These are phyloP conservation scores for Bruguiera sexangula DNA, from an alignment of 345 rosid species.

Conservation along the genomic window DNA sequence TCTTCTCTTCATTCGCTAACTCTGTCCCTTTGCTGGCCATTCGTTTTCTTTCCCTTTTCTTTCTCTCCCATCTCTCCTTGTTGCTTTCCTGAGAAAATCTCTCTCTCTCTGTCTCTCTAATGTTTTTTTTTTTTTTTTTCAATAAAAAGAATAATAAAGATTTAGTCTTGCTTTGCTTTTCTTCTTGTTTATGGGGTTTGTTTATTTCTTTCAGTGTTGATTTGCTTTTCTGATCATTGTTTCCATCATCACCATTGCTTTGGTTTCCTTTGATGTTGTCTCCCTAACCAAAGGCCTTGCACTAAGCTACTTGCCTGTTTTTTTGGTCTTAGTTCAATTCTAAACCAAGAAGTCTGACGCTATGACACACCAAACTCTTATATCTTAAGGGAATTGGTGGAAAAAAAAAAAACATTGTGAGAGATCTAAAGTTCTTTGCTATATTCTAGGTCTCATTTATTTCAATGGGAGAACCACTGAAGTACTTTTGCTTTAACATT, in stretches of 20 bases:
- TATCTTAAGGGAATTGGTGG: neutral
- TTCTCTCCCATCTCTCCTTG: neutral
- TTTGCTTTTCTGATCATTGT: neutral
- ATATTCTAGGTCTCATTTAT: conserved; percentile 14
- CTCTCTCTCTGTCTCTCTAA: neutral
- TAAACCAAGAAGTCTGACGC: neutral
- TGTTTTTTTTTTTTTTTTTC: neutral
- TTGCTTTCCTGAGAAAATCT: neutral
- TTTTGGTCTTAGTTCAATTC: neutral
- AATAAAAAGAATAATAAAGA: too few relatives aligned
- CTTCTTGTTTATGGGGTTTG: too few relatives aligned
- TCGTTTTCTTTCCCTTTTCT: conserved; percentile 12
- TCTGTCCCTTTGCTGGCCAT: conserved; percentile 23
- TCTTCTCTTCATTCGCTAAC: conserved; percentile 20
- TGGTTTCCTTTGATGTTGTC: conserved; percentile 2
- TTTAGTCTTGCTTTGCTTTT: too few relatives aligned
- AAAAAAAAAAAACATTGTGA: neutral
- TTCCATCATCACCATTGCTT: conserved; percentile 1
- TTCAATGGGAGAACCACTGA: neutral
- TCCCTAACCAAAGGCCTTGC: neutral
- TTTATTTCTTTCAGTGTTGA: too few relatives aligned
- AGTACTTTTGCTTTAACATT: too few relatives aligned
- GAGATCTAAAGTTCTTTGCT: conserved; percentile 13
- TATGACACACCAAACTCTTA: too few relatives aligned
- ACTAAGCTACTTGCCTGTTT: neutral